phyloP scores from a whole-genome alignment of 1,284 basidiomycete species.

The Leccinum fuscescens region DNA sequence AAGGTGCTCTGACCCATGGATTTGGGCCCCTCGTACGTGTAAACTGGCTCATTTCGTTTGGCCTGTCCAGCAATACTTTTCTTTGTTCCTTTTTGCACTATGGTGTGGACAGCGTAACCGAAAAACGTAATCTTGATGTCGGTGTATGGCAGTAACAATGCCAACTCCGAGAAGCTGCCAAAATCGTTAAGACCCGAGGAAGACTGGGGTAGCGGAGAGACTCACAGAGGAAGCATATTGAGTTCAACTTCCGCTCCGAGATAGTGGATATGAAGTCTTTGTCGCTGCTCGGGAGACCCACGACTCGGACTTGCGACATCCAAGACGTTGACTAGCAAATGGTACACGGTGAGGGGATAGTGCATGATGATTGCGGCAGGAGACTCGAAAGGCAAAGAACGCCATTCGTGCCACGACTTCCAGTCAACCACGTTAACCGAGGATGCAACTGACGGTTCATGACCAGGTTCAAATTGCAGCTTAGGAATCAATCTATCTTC shows the following conservation, averaged over 20 bases:
- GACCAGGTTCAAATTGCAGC: constrained; percentile 28
- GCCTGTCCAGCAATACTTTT: constrained; percentile 27
- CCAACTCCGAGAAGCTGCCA: constrained; percentile 41
- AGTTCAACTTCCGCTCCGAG: constrained; percentile 42
- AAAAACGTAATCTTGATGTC: constrained; percentile 42
- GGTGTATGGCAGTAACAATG: constrained; percentile 40
- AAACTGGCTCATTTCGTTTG: constrained; percentile 33
- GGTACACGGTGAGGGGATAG: constrained; percentile 40
- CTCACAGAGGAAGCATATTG: constrained; percentile 44
- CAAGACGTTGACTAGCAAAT: constrained; percentile 35
- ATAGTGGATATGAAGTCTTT: constrained; percentile 35
- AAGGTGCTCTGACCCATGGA: constrained; percentile 36
- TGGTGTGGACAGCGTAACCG: constrained; percentile 33
- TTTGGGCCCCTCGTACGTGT: constrained; percentile 35
- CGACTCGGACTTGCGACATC: constrained; percentile 30
- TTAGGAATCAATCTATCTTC: constrained; percentile 36
- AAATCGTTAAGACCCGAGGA: background rate
- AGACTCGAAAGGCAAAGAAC: constrained; percentile 38
- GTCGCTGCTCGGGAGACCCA: constrained; percentile 23
- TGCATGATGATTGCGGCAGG: constrained; percentile 42
- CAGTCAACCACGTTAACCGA: constrained; percentile 34
- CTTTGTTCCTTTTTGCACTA: constrained; percentile 31
- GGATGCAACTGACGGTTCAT: constrained; percentile 23
- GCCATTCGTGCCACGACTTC: constrained; percentile 43
- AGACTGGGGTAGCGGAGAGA: background rate